Conservation (phyloP, 495 filamentous ascomycete species). For the Aspergillus coremiiformis region DNA sequence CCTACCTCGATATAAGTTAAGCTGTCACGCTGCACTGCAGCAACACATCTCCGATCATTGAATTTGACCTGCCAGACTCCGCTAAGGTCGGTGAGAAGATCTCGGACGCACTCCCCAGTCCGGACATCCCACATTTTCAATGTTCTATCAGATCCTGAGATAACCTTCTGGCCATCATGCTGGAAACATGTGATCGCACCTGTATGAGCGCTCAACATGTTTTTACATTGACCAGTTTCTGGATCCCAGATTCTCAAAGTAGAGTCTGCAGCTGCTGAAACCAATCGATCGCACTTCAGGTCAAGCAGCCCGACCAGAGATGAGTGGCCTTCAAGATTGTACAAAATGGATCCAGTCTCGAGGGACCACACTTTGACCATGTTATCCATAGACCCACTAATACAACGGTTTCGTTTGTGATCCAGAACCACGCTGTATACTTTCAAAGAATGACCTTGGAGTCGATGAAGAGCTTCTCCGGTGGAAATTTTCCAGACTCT, state of each 20-base stretch:
- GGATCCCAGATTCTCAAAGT: constrained; percentile 97
- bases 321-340: constrained; percentile 91
- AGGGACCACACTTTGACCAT: constrained; percentile 97
- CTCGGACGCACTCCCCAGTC: constrained; percentile 84
- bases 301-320: constrained; percentile 90
- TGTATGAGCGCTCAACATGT: constrained; percentile 82
- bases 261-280: constrained; percentile 91
- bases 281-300: constrained; percentile 75
- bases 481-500: constrained; percentile 97
- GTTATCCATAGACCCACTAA: constrained; percentile 98
- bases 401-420: constrained; percentile 85
- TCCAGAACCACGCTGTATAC: constrained; percentile 98
- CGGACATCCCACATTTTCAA: constrained; percentile 98
- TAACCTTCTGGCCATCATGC: constrained; percentile 93
- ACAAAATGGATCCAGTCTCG: constrained; percentile 74
- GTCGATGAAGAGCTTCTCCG: constrained; percentile 78
- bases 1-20: constrained; percentile 94
- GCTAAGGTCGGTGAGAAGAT: constrained; percentile 90
- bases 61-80: constrained; percentile 99
- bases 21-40: constrained; percentile 87
- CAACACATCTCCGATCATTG: constrained; percentile 90
- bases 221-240: constrained; percentile 83
- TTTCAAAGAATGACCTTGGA: constrained; percentile 84
- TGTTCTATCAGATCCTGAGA: constrained; percentile 90
- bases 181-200: constrained; percentile 99